These are phyloP conservation scores for Hyaloscypha bicolor DNA, from an alignment of 495 filamentous ascomycete genomes.

Conservation along the genomic window DNA sequence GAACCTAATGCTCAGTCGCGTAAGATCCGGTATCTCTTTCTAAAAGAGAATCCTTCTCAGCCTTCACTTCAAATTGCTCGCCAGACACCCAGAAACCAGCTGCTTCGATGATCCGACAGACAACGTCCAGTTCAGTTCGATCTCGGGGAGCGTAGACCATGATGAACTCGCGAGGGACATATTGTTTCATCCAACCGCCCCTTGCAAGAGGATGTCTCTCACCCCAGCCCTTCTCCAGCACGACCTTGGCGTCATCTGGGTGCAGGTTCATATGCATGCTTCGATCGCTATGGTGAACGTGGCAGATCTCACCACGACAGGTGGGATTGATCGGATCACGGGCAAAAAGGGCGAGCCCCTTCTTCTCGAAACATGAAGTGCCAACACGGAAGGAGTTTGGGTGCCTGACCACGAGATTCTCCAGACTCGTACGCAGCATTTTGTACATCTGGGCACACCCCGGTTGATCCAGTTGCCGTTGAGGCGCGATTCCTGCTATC, in stretches of 20 bases:
- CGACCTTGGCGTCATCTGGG: conserved; percentile 73
- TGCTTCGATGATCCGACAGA: conserved; percentile 73
- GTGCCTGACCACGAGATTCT: conserved; percentile 48
- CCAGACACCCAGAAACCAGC: conserved; percentile 64
- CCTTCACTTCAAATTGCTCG: conserved; percentile 26
- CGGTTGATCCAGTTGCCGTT: conserved; percentile 72
- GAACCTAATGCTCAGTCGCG: neutral
- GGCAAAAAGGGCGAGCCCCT: conserved; percentile 73
- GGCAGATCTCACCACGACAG: conserved; percentile 76
- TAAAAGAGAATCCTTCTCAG: conserved; percentile 12
- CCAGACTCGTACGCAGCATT: conserved; percentile 50
- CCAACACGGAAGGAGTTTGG: conserved; percentile 58
- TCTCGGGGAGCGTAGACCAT: conserved; percentile 84
- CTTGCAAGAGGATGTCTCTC: conserved; percentile 82
- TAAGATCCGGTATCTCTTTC: conserved; percentile 1
- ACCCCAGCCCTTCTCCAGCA: conserved; percentile 85
- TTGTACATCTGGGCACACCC: conserved; percentile 53
- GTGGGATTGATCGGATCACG: conserved; percentile 60
- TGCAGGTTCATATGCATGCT: conserved; percentile 77
- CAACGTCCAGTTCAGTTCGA: conserved; percentile 65
- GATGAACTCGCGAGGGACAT: conserved; percentile 40
- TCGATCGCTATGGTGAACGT: conserved; percentile 75
- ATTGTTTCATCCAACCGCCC: conserved; percentile 42
- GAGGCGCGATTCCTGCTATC: conserved; percentile 76
- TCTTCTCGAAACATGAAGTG: conserved; percentile 78